phyloP scores from a whole-genome alignment of 2,329 filamentous ascomycete species.

The Cercospora sojina region DNA sequence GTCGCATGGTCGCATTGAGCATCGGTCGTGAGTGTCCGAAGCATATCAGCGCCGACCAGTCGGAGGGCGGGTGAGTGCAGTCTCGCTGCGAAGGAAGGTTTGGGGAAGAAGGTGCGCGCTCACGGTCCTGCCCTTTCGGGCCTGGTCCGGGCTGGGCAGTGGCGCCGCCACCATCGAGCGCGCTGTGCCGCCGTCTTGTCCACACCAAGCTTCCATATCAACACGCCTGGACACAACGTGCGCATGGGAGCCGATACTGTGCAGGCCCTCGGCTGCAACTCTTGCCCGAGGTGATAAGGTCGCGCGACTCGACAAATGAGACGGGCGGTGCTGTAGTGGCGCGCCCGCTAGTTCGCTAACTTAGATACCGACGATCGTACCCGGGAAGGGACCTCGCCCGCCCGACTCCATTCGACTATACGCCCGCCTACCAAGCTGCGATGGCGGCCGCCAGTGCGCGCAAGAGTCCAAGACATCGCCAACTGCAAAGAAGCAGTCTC shows the following conservation, averaged over 20 bases:
- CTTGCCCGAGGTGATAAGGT: constrained; percentile 4
- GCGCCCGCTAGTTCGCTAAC: constrained; percentile 1
- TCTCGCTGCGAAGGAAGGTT: constrained; percentile 14
- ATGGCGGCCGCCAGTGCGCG: not conserved
- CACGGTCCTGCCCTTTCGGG: constrained; percentile 14
- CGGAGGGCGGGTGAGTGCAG: not conserved
- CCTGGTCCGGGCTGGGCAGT: constrained; percentile 9
- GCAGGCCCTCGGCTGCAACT: not conserved
- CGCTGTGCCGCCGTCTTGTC: constrained; percentile 2
- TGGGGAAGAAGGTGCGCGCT: constrained; percentile 9
- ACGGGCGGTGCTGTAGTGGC: not conserved
- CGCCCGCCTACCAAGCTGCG: constrained; percentile 1
- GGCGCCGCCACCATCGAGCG: constrained; percentile 2
- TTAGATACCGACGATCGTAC: constrained; percentile 2
- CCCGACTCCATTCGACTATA: constrained; percentile 1
- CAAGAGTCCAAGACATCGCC: constrained; percentile 2
- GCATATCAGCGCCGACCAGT: constrained; percentile 7
- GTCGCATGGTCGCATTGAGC: constrained; percentile 18
- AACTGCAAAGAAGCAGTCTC: constrained; percentile 2
- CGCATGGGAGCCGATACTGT: not conserved
- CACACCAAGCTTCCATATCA: constrained; percentile 13
- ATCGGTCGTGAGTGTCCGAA: constrained; percentile 9
- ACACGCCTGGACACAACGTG: constrained; percentile 2
- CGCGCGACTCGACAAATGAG: constrained; percentile 2
- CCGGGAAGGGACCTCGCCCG: not conserved